Evolutionary conservation across 2,329 filamentous ascomycete species (phyloP), one percentile per base, ranked within the genome.

Genomic region (Triangularia setosa): DNA sequence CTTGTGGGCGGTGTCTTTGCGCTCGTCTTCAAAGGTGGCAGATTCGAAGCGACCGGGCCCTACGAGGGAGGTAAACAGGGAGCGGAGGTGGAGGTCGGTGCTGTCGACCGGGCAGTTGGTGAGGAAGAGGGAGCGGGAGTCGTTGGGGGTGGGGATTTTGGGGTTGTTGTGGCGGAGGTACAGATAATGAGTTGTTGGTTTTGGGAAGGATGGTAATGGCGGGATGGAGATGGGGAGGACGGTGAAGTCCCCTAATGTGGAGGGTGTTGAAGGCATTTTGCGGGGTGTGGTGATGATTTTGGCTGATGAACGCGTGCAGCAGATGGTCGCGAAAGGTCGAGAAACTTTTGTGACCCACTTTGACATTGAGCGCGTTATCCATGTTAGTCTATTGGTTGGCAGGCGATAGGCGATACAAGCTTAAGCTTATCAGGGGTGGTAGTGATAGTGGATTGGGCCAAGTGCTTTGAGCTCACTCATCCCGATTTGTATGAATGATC

Each of bases 61-160:
- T 0, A 97, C 83, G 16, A 96, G 84, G 0, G 84, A 81, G 0
- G 86, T 79, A 70, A 98, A 96, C 0, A 98, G 79, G 52, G 87
- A 82, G 54, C 92, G 88, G 52, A 98, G 83, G 71, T 93, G 91
- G 1, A 81, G 76, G 63, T 92, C 88, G 4, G 92, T 96, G 65
- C 92, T 89, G 74, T 97, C 93, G 67, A 90, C 82, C 6, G 95
- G 95, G 0, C 96, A 79, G 72, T 99, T 98, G 68, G 93, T 90
- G n/a, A 96, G 75, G 77, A 97, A 99, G 18, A 99, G 83, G 66
- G 91, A 93, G 70, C 93, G 88, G 16, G 86, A 80, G 71, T 94
- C 90, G 75, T 90, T 84, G 62, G 84, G 81, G 7, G 90, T 90
- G 14, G 91, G 87, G 48, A 91, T 84, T 78, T 90, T 92, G 66